A percentile compares a stretch with the other conserved stretches of the same genome.
phyloP scores from a whole-genome alignment of 2,329 filamentous ascomycete species.

The Fusarium sarcochroum region DNA sequence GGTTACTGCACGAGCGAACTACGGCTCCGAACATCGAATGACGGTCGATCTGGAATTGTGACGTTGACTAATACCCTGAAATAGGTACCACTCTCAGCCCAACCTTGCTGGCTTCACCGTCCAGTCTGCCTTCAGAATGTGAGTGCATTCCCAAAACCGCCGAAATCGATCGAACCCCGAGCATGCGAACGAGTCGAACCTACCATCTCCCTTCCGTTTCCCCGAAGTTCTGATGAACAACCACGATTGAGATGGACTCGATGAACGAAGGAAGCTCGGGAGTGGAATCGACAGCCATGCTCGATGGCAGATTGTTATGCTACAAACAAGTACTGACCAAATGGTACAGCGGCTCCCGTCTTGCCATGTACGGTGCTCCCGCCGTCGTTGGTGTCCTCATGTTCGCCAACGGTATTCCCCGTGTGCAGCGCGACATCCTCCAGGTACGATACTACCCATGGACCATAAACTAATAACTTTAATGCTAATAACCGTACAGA shows the following conservation, averaged over 20 bases:
- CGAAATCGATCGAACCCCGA: conserved; percentile 1
- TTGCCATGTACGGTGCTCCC: conserved; percentile 69
- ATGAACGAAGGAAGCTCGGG: neutral
- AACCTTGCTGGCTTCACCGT: conserved; percentile 68
- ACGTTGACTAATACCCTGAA: conserved; percentile 48
- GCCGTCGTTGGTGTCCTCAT: conserved; percentile 71
- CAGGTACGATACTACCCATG: conserved; percentile 57
- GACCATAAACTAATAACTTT: too few species aligned
- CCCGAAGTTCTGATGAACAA: conserved; percentile 28
- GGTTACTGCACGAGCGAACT: conserved; percentile 2
- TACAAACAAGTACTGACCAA: conserved; percentile 28
- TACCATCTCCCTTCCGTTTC: conserved; percentile 40
- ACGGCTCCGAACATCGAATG: neutral
- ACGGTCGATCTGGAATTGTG: neutral
- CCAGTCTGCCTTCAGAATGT: conserved; percentile 65
- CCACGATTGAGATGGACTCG: conserved; percentile 1
- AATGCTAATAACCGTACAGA: conserved; percentile 57
- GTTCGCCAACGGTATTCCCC: conserved; percentile 73
- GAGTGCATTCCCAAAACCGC: conserved; percentile 53
- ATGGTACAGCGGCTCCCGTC: conserved; percentile 62
- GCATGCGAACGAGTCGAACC: conserved; percentile 25
- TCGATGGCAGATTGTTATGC: neutral
- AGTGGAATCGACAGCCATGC: neutral
- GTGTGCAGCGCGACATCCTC: conserved; percentile 71
- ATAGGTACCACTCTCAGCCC: conserved; percentile 72